These are phyloP conservation scores for Zygoascus tannicola DNA, from an alignment of 805 yeast genomes.

Conservation along the genomic window DNA sequence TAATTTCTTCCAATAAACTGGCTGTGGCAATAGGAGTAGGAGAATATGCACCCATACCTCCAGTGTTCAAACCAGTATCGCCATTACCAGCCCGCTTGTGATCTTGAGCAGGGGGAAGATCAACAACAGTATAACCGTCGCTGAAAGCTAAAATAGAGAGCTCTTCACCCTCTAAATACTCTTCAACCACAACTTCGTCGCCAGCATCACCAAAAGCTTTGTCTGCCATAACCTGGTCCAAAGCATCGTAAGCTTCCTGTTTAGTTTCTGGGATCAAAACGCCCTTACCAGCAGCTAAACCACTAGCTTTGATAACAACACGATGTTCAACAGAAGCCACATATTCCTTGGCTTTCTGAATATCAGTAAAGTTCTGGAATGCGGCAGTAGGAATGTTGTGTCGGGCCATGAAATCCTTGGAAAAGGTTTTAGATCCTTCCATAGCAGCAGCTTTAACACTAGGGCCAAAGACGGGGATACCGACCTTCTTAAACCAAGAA, in stretches of 20 bases:
- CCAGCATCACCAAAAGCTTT: slow-evolving; percentile 91
- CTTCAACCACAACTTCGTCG: slow-evolving; percentile 90
- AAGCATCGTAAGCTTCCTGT: slow-evolving; percentile 76
- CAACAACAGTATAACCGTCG: slow-evolving; percentile 87
- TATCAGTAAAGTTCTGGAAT: slow-evolving; percentile 72
- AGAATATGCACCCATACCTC: slow-evolving; percentile 99
- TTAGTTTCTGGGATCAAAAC: slow-evolving; percentile 81
- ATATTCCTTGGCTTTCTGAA: slow-evolving; percentile 64
- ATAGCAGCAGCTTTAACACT: slow-evolving; percentile 76
- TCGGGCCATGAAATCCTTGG: slow-evolving; percentile 87
- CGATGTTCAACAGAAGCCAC: slow-evolving; percentile 56
- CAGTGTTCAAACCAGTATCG: slow-evolving; percentile 92
- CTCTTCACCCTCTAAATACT: slow-evolving; percentile 94
- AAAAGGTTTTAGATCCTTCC: slow-evolving; percentile 95
- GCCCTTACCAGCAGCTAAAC: slow-evolving; percentile 98
- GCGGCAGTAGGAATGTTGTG: slow-evolving; percentile 93
- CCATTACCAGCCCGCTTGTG: slow-evolving; percentile 93
- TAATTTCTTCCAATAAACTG: slow-evolving; percentile 56
- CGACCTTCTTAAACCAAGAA: slow-evolving; percentile 60
- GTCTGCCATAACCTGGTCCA: slow-evolving; percentile 81
- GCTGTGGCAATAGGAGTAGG: slow-evolving; percentile 96
- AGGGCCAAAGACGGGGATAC: slow-evolving; percentile 98
- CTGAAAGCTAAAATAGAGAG: slow-evolving; percentile 82
- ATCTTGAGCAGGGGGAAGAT: slow-evolving; percentile 96
- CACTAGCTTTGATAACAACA: slow-evolving; percentile 92